Conservation (phyloP, 495 filamentous ascomycete genomes). For the Aspergillus baeticus region DNA sequence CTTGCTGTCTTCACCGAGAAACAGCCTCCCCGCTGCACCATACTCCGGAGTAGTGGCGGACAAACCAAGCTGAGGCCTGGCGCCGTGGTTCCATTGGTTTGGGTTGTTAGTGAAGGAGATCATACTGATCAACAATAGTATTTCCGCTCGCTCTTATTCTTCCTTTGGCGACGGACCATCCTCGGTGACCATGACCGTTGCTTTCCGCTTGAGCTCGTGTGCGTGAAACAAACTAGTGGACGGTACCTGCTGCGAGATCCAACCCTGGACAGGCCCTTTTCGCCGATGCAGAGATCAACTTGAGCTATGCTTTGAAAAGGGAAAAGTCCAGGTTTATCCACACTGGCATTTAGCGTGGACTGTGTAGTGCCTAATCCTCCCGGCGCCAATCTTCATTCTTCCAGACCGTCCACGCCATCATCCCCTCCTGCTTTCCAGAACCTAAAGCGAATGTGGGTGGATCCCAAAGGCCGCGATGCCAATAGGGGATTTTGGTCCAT, state of each 20-base stretch:
- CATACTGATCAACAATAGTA: slow-evolving; percentile 5
- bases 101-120: not conserved
- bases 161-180: slow-evolving; percentile 2
- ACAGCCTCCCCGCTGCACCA: not conserved
- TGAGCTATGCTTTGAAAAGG: slow-evolving; percentile 1
- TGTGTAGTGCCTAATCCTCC: slow-evolving; percentile 24
- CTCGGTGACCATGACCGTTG: slow-evolving; percentile 3
- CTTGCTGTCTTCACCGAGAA: slow-evolving; percentile 6
- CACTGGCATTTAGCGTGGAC: not conserved
- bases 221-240: slow-evolving; percentile 16
- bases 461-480: slow-evolving; percentile 6
- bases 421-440: slow-evolving; percentile 12
- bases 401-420: slow-evolving; percentile 17
- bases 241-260: slow-evolving; percentile 24
- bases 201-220: slow-evolving; percentile 15
- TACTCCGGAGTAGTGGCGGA: too few relatives aligned
- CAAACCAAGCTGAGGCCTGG: not conserved
- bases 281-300: slow-evolving; percentile 6
- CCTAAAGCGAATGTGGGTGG: slow-evolving; percentile 13
- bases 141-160: slow-evolving; percentile 8
- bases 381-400: slow-evolving; percentile 27
- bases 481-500: slow-evolving; percentile 11
- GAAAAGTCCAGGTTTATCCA: slow-evolving; percentile 1
- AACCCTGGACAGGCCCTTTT: slow-evolving; percentile 8
- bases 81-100: not conserved